Conservation (phyloP, 345 rosid species). For the Pugionium cornutum region DNA sequence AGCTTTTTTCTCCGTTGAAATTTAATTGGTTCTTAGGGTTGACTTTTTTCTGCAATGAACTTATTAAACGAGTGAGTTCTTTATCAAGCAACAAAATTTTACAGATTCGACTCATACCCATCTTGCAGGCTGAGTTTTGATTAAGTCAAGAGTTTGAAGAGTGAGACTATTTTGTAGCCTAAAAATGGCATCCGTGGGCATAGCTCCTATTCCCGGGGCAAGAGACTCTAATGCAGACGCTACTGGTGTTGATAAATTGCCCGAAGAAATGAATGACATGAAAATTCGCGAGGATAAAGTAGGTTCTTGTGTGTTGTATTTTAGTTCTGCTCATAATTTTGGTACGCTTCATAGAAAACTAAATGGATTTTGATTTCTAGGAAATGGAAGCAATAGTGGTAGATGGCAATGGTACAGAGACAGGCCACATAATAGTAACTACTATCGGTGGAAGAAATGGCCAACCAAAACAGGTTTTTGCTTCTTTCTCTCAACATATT, state of each 20-base stretch:
- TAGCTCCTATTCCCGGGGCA: constrained; percentile 54
- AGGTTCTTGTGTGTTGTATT: neutral
- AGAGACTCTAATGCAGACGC: constrained; percentile 55
- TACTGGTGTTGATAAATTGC: constrained; percentile 64
- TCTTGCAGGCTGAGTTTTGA: constrained; percentile 13
- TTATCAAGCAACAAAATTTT: neutral
- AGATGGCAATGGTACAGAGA: constrained; percentile 87
- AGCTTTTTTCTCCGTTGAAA: neutral
- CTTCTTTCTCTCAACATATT: neutral
- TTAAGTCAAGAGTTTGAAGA: constrained; percentile 2
- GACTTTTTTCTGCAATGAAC: neutral
- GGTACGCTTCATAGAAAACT: neutral
- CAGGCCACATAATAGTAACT: constrained; percentile 93
- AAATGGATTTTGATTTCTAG: constrained; percentile 44
- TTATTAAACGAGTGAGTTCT: constrained; percentile 11
- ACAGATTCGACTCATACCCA: neutral
- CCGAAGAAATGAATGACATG: constrained; percentile 88
- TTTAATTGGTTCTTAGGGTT: neutral
- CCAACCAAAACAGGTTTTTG: constrained; percentile 84
- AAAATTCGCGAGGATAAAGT: constrained; percentile 67
- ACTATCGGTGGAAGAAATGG: constrained; percentile 97
- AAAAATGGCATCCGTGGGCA: constrained; percentile 74
- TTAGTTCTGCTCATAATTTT: neutral
- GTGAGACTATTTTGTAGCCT: constrained; percentile 4
- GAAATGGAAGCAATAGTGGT: constrained; percentile 92